A percentile compares a stretch with the other conserved stretches of the same genome.
phyloP scores from a whole-genome alignment of 768 basidiomycete species.

The Lyophyllum decastes region DNA sequence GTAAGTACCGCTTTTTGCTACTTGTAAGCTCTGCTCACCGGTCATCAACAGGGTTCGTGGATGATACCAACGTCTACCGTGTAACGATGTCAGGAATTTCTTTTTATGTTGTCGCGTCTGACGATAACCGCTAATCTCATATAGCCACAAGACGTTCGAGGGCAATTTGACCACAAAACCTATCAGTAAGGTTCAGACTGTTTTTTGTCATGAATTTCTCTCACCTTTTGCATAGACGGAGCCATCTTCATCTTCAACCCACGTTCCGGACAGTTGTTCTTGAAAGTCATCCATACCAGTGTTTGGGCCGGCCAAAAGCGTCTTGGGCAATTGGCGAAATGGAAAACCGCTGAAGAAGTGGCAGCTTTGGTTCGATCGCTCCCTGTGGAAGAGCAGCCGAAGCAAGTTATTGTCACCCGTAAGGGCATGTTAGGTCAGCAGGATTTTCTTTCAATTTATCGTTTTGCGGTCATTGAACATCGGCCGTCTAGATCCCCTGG shows the following conservation, averaged over 20 bases:
- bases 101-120: not conserved
- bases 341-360: slow-evolving; percentile 99
- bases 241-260: slow-evolving; percentile 99
- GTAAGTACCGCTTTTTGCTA: slow-evolving; percentile 33
- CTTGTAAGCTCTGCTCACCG: not conserved
- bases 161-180: slow-evolving; percentile 99
- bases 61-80: slow-evolving; percentile 99
- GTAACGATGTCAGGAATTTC: slow-evolving; percentile 72
- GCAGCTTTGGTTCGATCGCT: slow-evolving; percentile 95
- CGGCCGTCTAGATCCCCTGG: slow-evolving; percentile 70
- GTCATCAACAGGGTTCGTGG: slow-evolving; percentile 88
- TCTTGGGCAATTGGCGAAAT: slow-evolving; percentile 98
- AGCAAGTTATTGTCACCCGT: slow-evolving; percentile 98
- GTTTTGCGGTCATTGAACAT: not conserved
- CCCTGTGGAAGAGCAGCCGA: slow-evolving; percentile 99
- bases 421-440: slow-evolving; percentile 96
- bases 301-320: slow-evolving; percentile 99
- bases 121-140: slow-evolving; percentile 7
- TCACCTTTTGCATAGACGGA: slow-evolving; percentile 54
- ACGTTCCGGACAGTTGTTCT: slow-evolving; percentile 94
- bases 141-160: slow-evolving; percentile 97
- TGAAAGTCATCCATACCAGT: slow-evolving; percentile 99
- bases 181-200: slow-evolving; percentile 64
- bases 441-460: not conserved
- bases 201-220: slow-evolving; percentile 2